Evolutionary conservation across 116 monocot species (phyloP).

Genomic region (Papilionanthe hybrid): DNA sequence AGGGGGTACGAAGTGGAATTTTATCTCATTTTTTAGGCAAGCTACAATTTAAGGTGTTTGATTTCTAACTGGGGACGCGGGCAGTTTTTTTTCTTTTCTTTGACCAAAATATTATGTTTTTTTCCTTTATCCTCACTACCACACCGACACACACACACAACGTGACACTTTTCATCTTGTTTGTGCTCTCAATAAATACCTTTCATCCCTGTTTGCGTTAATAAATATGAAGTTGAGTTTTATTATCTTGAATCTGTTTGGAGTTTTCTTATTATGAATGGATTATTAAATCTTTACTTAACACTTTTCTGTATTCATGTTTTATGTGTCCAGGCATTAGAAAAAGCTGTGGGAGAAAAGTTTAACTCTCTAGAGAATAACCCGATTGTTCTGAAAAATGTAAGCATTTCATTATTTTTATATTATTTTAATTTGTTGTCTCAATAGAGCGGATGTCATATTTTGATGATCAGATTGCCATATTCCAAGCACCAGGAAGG

Average conservation of each 20-base stretch:
- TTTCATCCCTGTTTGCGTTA: neutral
- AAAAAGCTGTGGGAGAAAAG: slow-evolving; percentile 61
- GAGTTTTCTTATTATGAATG: neutral
- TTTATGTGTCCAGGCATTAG: slow-evolving; percentile 48
- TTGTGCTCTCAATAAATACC: too few species aligned
- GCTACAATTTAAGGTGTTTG: too few species aligned
- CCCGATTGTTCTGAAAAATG: slow-evolving; percentile 59
- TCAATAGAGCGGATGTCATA: slow-evolving; percentile 5
- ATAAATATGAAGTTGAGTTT: neutral
- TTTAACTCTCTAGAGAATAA: slow-evolving; percentile 52
- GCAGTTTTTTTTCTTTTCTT: too few species aligned
- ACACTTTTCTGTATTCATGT: neutral
- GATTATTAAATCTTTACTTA: neutral
- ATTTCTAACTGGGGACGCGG: too few species aligned
- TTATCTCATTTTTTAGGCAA: too few species aligned
- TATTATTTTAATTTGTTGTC: neutral
- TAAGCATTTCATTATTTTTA: slow-evolving; percentile 28
- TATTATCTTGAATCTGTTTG: neutral
- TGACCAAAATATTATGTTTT: too few species aligned
- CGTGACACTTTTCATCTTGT: too few species aligned
- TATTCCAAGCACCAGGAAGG: slow-evolving; percentile 60
- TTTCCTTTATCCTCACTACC: too few species aligned
- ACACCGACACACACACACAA: too few species aligned
- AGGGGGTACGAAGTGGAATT: too few species aligned
- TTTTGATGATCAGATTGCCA: slow-evolving; percentile 56